Evolutionary conservation across 208 protist genomes (phyloP).

Genomic region (Wallacemonas collosoma): DNA sequence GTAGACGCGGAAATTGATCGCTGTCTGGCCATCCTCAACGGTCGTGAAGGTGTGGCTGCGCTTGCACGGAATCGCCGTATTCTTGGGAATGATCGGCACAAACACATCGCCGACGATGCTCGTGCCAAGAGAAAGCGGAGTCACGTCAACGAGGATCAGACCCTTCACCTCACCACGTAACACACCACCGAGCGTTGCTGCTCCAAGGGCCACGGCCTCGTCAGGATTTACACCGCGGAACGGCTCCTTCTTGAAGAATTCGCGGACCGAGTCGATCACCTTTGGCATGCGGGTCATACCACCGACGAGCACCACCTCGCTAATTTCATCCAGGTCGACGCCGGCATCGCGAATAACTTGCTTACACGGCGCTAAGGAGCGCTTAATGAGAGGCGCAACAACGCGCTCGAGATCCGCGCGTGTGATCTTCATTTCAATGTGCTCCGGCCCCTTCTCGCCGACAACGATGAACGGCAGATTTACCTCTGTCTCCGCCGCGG

Average conservation of each 20-base stretch:
- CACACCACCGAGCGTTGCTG: slow-evolving; percentile 98
- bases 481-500: slow-evolving; percentile 80
- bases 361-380: slow-evolving; percentile 33
- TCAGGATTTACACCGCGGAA: slow-evolving; percentile 99
- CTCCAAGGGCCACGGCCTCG: slow-evolving; percentile 99
- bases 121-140: slow-evolving; percentile 98
- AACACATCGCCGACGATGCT: slow-evolving; percentile 98
- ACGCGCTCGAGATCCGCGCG: slow-evolving; percentile 71
- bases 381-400: slow-evolving; percentile 66
- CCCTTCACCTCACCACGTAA: slow-evolving; percentile 92
- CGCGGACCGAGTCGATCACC: slow-evolving; percentile 80
- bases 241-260: slow-evolving; percentile 95
- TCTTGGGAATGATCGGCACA: slow-evolving; percentile 97
- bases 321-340: slow-evolving; percentile 81
- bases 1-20: slow-evolving; percentile 93
- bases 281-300: slow-evolving; percentile 98
- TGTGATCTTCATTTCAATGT: slow-evolving; percentile 79
- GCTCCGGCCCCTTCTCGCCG: slow-evolving; percentile 84
- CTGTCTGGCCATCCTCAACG: slow-evolving; percentile 79
- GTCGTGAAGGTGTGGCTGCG: slow-evolving; percentile 95
- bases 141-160: slow-evolving; percentile 98
- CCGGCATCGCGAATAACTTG: slow-evolving; percentile 91
- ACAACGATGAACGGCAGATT: slow-evolving; percentile 94
- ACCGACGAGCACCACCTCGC: slow-evolving; percentile 96
- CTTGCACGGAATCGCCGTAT: slow-evolving; percentile 99